Conservation (phyloP, 148 eudicot genomes). For the Diospyros lotus region DNA sequence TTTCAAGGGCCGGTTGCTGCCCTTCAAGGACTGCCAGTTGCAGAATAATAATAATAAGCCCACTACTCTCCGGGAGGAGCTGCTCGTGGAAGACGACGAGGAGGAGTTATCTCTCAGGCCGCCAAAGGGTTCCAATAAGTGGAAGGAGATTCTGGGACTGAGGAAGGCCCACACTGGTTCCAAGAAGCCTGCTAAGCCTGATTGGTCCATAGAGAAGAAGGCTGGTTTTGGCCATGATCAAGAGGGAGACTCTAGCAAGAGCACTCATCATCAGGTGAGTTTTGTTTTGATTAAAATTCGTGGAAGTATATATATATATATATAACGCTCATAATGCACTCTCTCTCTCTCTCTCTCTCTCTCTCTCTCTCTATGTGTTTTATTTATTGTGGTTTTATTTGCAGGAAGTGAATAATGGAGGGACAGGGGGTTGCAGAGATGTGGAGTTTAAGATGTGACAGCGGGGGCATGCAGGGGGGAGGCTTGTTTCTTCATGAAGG, state of each 20-base stretch:
- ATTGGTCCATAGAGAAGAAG: slow-evolving; percentile 20
- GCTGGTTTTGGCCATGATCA: slow-evolving; percentile 3
- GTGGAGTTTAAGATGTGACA: slow-evolving; percentile 42
- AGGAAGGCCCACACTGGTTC: slow-evolving; percentile 72
- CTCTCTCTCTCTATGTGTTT: background rate
- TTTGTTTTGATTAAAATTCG: slow-evolving; percentile 10
- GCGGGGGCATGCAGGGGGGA: background rate
- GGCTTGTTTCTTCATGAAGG: slow-evolving; percentile 3
- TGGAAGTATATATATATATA: background rate
- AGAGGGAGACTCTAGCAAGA: slow-evolving; percentile 10
- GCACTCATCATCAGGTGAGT: slow-evolving; percentile 14
- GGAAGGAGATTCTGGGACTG: slow-evolving; percentile 80
- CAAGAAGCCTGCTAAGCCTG: slow-evolving; percentile 40
- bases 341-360: slow-evolving; percentile 16
- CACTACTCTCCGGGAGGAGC: slow-evolving; percentile 67
- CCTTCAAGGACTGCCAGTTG: slow-evolving; percentile 7
- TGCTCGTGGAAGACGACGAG: slow-evolving; percentile 43
- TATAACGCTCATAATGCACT: background rate
- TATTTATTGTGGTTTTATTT: background rate
- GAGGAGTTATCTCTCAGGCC: slow-evolving; percentile 43
- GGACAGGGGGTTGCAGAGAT: slow-evolving; percentile 41
- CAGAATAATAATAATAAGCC: slow-evolving; percentile 8
- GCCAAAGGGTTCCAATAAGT: slow-evolving; percentile 51
- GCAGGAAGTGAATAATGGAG: slow-evolving; percentile 39
- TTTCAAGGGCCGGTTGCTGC: too few species aligned